Base-by-base conservation (phyloP, 2,329 filamentous ascomycete genomes). In the Shiraia bambusicola region DNA sequence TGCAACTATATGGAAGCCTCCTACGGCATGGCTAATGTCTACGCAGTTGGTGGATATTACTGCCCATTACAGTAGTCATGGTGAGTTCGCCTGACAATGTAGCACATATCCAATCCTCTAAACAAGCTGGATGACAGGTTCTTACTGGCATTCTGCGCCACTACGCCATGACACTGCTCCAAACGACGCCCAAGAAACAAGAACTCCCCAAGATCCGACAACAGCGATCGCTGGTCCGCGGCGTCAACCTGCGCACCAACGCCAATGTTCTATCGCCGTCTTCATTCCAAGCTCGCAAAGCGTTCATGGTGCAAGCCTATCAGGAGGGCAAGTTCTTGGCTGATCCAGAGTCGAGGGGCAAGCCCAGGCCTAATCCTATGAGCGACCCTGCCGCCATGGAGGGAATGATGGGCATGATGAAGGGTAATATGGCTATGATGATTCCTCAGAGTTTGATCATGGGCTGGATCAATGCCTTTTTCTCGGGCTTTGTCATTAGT, bases 351-450 rank as follows among this genome's bases (percentile, higher is more conserved):
- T 82, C 78, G 61, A 84, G 87, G 65, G 91, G 91, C 37, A 88
- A 96, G 72, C 86, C 90, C 3, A 86, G 90, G 14, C 83, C 88
- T 27, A 98, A 97, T 72, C 93, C 93, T 3, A 90, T 98, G 82
- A 88, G 86, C 9, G 93, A 98, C 69, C 94, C 94, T 15, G 86
- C 86, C 34, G 89, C 88, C 44, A 98, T 98, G 93, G 94, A 98
- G 66, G 92, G 91, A 56, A 98, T 98, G 93, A 98, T 98, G 93
- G 92, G 93, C 56, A 95, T 95, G 89, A 95, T 98, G 88, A 98
- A 98, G 81, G 91, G 91, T 43, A 95, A 98, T 67, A 95, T 98
- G 87, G 92, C 93, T 52, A 98, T 97, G 93, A 97, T 98, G 76
- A 89, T 98, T 44, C 93, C 93, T 34, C 95, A 98, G 72, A 97